Conservation (phyloP, 345 rosid species). For the thale cress (Arabidopsis thaliana) region DNA sequence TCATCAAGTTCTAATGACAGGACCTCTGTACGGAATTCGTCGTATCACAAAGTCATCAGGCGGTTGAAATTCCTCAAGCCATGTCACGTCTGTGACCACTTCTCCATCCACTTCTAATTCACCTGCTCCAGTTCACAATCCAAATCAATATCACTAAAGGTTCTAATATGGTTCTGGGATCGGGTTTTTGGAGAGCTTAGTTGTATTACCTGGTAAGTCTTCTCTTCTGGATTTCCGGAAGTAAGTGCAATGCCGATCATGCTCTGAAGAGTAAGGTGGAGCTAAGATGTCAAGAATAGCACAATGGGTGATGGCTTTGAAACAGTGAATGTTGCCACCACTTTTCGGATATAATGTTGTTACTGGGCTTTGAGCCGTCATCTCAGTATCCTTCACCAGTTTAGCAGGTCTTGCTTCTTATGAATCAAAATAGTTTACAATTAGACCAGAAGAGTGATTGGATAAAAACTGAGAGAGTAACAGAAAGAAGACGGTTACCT, state of each 20-base stretch:
- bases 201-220: conserved; percentile 64
- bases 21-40: conserved; percentile 75
- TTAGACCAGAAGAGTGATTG: not conserved
- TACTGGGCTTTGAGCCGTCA: conserved; percentile 67
- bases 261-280: conserved; percentile 72
- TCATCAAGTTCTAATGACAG: conserved; percentile 64
- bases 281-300: conserved; percentile 76
- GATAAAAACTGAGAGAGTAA: not conserved
- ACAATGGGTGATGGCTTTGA: conserved; percentile 74
- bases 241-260: conserved; percentile 71
- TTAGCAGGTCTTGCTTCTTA: conserved; percentile 81
- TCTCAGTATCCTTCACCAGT: conserved; percentile 67
- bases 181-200: conserved; percentile 12
- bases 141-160: not conserved
- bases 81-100: conserved; percentile 56
- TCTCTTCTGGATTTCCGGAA: conserved; percentile 57
- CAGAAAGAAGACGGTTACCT: conserved; percentile 50
- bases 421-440: conserved; percentile 18
- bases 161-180: not conserved
- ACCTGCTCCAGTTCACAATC: conserved; percentile 47
- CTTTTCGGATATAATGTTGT: conserved; percentile 72
- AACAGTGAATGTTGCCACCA: conserved; percentile 89
- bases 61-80: conserved; percentile 88
- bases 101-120: conserved; percentile 64
- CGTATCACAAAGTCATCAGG: conserved; percentile 80